These are phyloP conservation scores for Akanthomyces uredinophilus DNA, from an alignment of 2,329 filamentous ascomycete species.

Conservation along the genomic window DNA sequence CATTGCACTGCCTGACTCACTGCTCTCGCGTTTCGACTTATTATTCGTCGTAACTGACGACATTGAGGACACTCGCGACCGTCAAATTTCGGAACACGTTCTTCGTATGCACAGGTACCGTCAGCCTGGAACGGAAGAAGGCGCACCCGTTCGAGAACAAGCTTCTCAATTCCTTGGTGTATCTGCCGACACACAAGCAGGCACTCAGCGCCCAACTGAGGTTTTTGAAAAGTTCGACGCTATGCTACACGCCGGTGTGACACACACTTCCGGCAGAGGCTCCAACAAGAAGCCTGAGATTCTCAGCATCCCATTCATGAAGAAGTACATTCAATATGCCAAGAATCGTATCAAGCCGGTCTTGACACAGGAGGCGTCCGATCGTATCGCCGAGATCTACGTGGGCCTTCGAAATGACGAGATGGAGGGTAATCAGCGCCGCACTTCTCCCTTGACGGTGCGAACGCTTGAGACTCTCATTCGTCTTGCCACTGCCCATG, in stretches of 20 bases:
- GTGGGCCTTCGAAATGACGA: constrained; percentile 93
- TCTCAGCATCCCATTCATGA: constrained; percentile 94
- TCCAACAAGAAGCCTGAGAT: constrained; percentile 76
- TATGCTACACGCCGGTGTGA: constrained; percentile 92
- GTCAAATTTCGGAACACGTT: constrained; percentile 92
- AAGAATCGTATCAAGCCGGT: constrained; percentile 88
- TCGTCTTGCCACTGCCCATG: constrained; percentile 91
- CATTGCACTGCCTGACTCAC: constrained; percentile 91
- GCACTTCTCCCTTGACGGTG: constrained; percentile 91
- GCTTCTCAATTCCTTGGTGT: constrained; percentile 79
- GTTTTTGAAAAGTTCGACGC: constrained; percentile 95
- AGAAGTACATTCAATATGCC: constrained; percentile 98
- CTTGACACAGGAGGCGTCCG: constrained; percentile 83
- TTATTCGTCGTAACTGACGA: constrained; percentile 97
- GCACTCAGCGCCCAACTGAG: constrained; percentile 70
- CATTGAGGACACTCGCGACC: constrained; percentile 88
- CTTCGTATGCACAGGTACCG: constrained; percentile 96
- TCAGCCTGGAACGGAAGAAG: constrained; percentile 87
- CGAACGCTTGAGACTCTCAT: constrained; percentile 98
- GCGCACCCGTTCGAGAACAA: constrained; percentile 88
- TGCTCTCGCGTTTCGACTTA: constrained; percentile 96
- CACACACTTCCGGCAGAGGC: constrained; percentile 67
- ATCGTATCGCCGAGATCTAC: constrained; percentile 87
- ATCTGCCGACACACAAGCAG: constrained; percentile 71
- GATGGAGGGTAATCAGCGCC: constrained; percentile 86